Evolutionary conservation across 345 rosid species (phyloP), one percentile per base, ranked within the genome.

Genomic region (Salix suchowensis): DNA sequence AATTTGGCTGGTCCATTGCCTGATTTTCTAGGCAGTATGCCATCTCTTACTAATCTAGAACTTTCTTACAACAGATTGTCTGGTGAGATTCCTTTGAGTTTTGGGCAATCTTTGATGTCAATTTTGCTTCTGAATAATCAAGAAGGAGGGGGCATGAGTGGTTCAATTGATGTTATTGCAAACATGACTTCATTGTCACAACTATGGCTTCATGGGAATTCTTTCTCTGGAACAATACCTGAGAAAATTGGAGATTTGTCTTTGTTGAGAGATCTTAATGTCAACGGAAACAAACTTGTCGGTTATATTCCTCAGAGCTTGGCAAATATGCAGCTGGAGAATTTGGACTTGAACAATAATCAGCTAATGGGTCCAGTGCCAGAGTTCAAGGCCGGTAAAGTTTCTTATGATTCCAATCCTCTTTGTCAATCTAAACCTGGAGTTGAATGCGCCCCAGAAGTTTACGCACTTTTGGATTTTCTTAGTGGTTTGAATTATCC

Each of bases 141-240:
- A 77, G 85, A 65, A 26, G 80, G 74, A 16, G 81, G 78, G 1
- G 86, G 88, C 30, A 50, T 88, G 82, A 78, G 68, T 54, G 87
- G 89, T 64, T 13, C 82, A 10, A 75, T 88, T 44, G 84, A 88
- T 72, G 86, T 70, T 66, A 65, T 88, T 52, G 76, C 86, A 15
- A 81, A 79, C 16, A 86, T 88, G 89, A 48, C 73, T 4, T 78
- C 84, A 24, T 74, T 86, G 75, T 77, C 76, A 2, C 88, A 88
- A 79, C 42, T 86, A 10, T 88, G 91, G 91, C 86, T 88, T 78
- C 91, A 88, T 12, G 89, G 89, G 28, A 88, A 88, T 79, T 80
- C 78, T 23, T 84, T 88, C 71, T 46, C 76, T 1, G 89, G 91
- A 64, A 72, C 79, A 2, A 81, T 88, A 19, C 91, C 91, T 0